phyloP scores from a whole-genome alignment of 352 stramenopile species.

The Phytophthora tentaculata region DNA sequence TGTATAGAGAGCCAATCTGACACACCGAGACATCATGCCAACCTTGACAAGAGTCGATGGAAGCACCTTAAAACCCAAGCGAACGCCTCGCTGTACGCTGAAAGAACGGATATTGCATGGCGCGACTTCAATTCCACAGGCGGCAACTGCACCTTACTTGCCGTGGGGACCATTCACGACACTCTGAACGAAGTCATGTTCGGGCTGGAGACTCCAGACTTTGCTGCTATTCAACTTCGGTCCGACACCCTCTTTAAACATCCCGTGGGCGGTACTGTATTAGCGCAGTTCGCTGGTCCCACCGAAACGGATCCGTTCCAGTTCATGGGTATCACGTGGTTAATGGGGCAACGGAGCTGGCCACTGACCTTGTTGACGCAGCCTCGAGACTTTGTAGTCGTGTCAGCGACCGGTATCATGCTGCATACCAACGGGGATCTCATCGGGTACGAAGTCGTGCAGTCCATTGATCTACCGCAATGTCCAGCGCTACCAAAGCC shows the following conservation, averaged over 20 bases:
- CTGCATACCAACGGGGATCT: conserved; percentile 27
- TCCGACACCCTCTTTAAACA: conserved; percentile 30
- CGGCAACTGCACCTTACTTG: conserved; percentile 37
- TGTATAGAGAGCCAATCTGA: not conserved
- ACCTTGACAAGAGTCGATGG: conserved; percentile 40
- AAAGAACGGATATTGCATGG: conserved; percentile 13
- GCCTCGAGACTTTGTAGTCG: conserved; percentile 32
- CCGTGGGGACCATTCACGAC: conserved; percentile 46
- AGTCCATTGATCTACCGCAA: conserved; percentile 42
- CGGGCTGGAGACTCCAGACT: conserved; percentile 43
- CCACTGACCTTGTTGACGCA: conserved; percentile 47
- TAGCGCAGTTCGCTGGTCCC: conserved; percentile 55
- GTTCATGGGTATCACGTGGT: conserved; percentile 43
- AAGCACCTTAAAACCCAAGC: conserved; percentile 39
- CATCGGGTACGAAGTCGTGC: conserved; percentile 44
- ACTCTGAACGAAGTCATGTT: conserved; percentile 70
- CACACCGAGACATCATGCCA: conserved; percentile 22
- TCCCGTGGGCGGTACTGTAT: conserved; percentile 44
- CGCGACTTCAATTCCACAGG: conserved; percentile 34
- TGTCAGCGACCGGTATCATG: conserved; percentile 28
- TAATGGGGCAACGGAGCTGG: conserved; percentile 40
- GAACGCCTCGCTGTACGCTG: conserved; percentile 40
- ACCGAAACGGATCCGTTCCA: conserved; percentile 45
- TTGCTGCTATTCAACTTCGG: conserved; percentile 46
- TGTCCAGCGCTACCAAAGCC: not conserved